Evolutionary conservation across 495 filamentous ascomycete genomes (phyloP).

Genomic region (Cercophora sp.): DNA sequence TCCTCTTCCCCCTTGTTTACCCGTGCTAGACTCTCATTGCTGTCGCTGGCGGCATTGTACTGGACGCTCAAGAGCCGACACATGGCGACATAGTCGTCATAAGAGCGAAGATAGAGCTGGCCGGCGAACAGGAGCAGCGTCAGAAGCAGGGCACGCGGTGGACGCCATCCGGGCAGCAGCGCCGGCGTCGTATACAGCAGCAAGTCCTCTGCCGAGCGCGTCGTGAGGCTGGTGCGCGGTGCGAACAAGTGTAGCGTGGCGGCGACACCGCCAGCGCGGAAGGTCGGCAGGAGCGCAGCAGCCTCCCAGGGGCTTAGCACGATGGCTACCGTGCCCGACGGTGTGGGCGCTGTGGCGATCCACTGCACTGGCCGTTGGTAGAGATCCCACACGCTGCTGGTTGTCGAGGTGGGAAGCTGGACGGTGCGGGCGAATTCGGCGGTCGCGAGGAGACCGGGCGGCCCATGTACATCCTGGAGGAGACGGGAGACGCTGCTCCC

Average conservation of each 20-base stretch:
- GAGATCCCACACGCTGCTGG: too few relatives aligned
- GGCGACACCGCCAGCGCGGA: neutral
- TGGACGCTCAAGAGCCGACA: conserved; percentile 53
- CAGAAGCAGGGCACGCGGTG: conserved; percentile 25
- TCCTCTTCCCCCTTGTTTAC: too few relatives aligned
- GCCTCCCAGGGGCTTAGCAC: conserved; percentile 64
- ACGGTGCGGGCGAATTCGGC: conserved; percentile 55
- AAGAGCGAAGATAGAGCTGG: conserved; percentile 56
- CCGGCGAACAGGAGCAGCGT: conserved; percentile 67
- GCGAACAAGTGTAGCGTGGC: conserved; percentile 57
- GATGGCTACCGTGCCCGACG: conserved; percentile 33
- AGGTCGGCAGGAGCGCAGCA: conserved; percentile 22
- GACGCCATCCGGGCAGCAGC: conserved; percentile 8
- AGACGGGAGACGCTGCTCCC: conserved; percentile 24
- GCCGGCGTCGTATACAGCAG: conserved; percentile 36
- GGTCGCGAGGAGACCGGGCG: conserved; percentile 49
- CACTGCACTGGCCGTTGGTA: conserved; percentile 59
- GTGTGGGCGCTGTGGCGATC: conserved; percentile 31
- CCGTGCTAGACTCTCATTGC: too few relatives aligned
- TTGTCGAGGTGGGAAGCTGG: conserved; percentile 34
- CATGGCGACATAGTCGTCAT: conserved; percentile 48
- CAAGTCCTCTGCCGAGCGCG: conserved; percentile 47
- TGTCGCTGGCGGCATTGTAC: too few relatives aligned
- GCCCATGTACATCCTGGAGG: too few relatives aligned
- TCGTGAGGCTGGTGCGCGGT: conserved; percentile 45